phyloP scores from a whole-genome alignment of 306 rosid genomes.

The Abrus precatorius region DNA sequence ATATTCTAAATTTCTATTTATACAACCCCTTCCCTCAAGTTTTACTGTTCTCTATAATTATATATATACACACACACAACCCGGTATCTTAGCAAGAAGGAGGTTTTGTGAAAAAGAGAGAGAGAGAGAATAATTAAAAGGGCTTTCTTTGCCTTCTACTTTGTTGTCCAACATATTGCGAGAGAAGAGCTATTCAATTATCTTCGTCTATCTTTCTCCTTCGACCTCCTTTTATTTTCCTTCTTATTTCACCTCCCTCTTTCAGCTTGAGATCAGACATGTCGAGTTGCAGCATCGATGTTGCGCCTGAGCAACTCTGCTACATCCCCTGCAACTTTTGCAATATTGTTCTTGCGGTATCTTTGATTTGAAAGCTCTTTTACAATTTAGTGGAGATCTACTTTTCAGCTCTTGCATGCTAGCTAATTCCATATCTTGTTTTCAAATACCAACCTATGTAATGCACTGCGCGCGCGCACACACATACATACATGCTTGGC shows the following conservation, averaged over 20 bases:
- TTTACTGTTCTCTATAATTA: slow-evolving; percentile 59
- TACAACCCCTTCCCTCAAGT: slow-evolving; percentile 53
- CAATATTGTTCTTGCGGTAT: slow-evolving; percentile 98
- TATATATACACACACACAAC: slow-evolving; percentile 45
- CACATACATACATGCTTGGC: not conserved
- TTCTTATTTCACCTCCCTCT: slow-evolving; percentile 18
- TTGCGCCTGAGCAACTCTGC: slow-evolving; percentile 92
- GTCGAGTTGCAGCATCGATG: slow-evolving; percentile 81
- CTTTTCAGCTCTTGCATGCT: slow-evolving; percentile 52
- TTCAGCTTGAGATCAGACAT: slow-evolving; percentile 56
- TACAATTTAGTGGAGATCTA: slow-evolving; percentile 50
- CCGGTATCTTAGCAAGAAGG: slow-evolving; percentile 53
- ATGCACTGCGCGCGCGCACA: not conserved
- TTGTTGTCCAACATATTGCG: slow-evolving; percentile 44
- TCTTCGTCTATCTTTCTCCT: slow-evolving; percentile 6
- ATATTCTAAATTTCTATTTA: slow-evolving; percentile 53
- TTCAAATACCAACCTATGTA: not conserved
- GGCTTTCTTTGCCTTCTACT: slow-evolving; percentile 49
- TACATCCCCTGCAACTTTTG: slow-evolving; percentile 99
- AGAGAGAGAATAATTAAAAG: slow-evolving; percentile 54
- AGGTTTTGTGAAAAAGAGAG: not conserved
- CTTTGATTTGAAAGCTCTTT: slow-evolving; percentile 33
- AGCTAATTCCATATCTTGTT: not conserved
- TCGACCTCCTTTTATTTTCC: not conserved
- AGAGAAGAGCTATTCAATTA: not conserved